A percentile compares a stretch with the other conserved stretches of the same genome.
phyloP scores from a whole-genome alignment of 2,329 filamentous ascomycete genomes.

The Colletotrichum camelliae region DNA sequence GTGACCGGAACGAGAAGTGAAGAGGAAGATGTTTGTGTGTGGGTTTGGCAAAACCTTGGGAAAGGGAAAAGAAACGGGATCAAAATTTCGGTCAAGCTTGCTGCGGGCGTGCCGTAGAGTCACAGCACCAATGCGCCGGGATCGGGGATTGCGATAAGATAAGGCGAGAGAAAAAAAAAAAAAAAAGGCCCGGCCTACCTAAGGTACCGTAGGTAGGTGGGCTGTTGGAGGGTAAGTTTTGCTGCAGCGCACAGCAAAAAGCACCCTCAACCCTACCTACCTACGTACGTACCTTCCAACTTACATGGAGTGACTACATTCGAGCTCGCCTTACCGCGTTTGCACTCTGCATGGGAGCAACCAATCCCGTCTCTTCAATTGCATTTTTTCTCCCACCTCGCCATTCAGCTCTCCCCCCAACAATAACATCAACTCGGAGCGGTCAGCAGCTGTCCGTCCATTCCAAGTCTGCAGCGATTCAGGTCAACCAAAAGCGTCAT shows the following conservation, averaged over 20 bases:
- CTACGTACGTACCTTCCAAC: neutral
- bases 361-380: neutral
- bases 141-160: neutral
- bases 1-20: neutral
- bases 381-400: neutral
- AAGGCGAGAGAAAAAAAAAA: neutral
- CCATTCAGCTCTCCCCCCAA: neutral
- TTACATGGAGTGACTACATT: neutral
- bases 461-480: neutral
- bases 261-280: neutral
- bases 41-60: neutral
- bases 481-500: neutral
- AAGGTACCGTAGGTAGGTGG: neutral
- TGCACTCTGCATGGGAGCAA: neutral
- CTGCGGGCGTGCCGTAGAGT: neutral
- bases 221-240: neutral
- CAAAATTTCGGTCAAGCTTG: neutral
- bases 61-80: neutral
- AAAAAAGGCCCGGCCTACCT: neutral
- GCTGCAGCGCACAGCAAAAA: neutral
- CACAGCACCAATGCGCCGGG: neutral
- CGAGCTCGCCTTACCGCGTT: neutral
- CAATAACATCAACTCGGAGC: neutral
- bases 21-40: neutral
- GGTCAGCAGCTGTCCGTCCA: neutral